Conservation (phyloP, 2,329 filamentous ascomycete genomes). For the Colletotrichum costaricense region DNA sequence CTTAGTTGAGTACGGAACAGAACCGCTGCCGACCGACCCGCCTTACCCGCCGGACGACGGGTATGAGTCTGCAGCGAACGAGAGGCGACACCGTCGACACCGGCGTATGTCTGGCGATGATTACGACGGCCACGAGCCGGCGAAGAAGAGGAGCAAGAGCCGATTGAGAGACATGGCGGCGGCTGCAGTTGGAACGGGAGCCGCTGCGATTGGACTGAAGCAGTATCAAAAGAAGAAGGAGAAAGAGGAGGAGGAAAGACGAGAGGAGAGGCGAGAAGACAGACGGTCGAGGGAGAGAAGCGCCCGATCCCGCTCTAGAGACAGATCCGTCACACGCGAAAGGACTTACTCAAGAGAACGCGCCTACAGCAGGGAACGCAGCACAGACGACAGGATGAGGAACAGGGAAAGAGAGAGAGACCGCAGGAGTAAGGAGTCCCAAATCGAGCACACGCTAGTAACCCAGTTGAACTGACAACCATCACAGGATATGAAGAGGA, state of each 20-base stretch:
- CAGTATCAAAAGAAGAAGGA: conserved; percentile 65
- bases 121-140: conserved; percentile 47
- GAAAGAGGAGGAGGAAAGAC: conserved; percentile 42
- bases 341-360: conserved; percentile 16
- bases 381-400: conserved; percentile 39
- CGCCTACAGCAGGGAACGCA: conserved; percentile 38
- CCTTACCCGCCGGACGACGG: conserved; percentile 48
- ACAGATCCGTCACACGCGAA: conserved; percentile 26
- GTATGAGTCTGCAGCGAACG: conserved; percentile 63
- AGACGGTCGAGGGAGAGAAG: conserved; percentile 33
- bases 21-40: conserved; percentile 60
- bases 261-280: conserved; percentile 22
- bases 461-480: conserved; percentile 27
- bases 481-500: conserved; percentile 50
- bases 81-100: conserved; percentile 51
- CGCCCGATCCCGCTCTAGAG: conserved; percentile 24
- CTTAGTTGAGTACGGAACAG: conserved; percentile 74
- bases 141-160: conserved; percentile 64
- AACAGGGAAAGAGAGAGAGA: conserved; percentile 44
- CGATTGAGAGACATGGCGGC: conserved; percentile 65
- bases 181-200: conserved; percentile 66
- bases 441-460: background rate
- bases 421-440: conserved; percentile 44
- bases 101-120: conserved; percentile 48
- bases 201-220: conserved; percentile 72